These are phyloP conservation scores for Penicillium sp. DNA, from an alignment of 2,329 filamentous ascomycete species.

Conservation along the genomic window DNA sequence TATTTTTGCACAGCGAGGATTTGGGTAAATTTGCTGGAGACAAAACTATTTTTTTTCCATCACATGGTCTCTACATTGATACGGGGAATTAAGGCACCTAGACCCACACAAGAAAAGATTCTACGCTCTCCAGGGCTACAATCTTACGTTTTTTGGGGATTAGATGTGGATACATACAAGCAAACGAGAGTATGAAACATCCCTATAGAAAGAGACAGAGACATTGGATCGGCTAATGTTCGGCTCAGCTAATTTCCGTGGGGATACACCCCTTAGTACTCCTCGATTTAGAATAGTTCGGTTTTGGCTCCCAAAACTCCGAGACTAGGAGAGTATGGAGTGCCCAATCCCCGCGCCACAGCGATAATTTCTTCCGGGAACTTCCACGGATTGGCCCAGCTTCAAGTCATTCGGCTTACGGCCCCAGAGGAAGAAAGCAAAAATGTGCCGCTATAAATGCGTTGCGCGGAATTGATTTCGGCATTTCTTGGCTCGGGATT, in stretches of 20 bases:
- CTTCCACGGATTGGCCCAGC: neutral
- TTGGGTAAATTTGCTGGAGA: neutral
- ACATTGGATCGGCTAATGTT: constrained; percentile 2
- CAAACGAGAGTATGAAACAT: neutral
- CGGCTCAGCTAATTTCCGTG: neutral
- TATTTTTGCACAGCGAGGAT: neutral
- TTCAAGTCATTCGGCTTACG: constrained; percentile 1
- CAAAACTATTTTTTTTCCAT: neutral
- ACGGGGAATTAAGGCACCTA: too few relatives aligned
- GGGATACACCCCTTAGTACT: neutral
- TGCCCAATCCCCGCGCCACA: constrained; percentile 5
- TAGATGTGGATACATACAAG: neutral
- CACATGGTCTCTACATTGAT: neutral
- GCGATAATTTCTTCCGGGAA: neutral
- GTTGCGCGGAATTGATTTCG: neutral
- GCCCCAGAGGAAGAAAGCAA: constrained; percentile 1
- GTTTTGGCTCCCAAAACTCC: neutral
- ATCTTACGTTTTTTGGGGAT: too few relatives aligned
- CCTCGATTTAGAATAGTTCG: constrained; percentile 3
- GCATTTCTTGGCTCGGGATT: constrained; percentile 4
- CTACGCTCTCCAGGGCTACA: too few relatives aligned
- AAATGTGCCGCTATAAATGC: neutral
- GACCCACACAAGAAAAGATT: too few relatives aligned
- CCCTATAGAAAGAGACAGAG: neutral
- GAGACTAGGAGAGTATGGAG: constrained; percentile 14